Evolutionary conservation across 768 basidiomycete species (phyloP).

Genomic region (Psilocybe cubensis): DNA sequence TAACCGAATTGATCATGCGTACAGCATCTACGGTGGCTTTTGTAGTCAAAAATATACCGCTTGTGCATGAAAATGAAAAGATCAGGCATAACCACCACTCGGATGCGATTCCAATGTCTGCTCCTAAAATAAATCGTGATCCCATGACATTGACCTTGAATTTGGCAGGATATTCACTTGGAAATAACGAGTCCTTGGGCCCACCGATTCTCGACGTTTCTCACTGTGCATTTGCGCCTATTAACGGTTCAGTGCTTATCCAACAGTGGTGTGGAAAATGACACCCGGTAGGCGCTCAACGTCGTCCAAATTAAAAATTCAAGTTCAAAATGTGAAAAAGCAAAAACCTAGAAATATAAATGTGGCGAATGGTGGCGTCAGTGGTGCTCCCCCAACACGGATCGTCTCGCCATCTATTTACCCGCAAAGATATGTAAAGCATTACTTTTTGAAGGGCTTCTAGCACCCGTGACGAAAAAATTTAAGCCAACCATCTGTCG

Average conservation of each 20-base stretch:
- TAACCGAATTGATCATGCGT: background rate
- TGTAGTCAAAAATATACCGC: background rate
- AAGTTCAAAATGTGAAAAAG: background rate
- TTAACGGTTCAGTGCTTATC: background rate
- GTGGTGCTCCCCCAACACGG: background rate
- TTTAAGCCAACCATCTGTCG: background rate
- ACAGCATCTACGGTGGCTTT: background rate
- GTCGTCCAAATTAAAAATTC: background rate
- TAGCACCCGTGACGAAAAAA: background rate
- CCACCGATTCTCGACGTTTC: background rate
- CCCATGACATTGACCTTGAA: background rate
- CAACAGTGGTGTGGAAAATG: background rate
- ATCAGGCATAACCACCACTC: background rate
- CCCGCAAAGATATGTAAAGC: background rate
- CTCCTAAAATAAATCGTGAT: background rate
- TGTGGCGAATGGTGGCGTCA: too few relatives aligned
- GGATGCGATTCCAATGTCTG: background rate
- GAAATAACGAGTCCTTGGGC: background rate
- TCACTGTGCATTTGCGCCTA: background rate
- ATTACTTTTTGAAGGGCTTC: background rate
- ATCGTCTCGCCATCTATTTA: background rate
- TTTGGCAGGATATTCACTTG: background rate
- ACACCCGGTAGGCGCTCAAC: background rate
- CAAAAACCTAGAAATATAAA: background rate
- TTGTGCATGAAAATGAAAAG: background rate